Base-by-base conservation (phyloP, 129 eudicot genomes). In the Heracleum sosnowskyi region DNA sequence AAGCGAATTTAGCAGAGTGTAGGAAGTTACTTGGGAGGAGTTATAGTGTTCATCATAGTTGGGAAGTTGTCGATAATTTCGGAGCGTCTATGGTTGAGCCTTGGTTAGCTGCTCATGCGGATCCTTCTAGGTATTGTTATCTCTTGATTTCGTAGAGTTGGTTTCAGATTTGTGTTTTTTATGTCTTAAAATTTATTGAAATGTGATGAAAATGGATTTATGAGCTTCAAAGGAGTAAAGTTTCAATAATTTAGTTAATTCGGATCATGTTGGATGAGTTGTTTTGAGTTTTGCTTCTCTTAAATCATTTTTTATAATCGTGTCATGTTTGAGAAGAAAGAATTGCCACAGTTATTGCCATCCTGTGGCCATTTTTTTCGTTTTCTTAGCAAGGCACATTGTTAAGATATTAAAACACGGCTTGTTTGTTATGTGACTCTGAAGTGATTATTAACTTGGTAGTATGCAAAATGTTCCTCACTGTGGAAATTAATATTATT, bases 101-200 rank as follows among this genome's bases (percentile, higher is more conserved):
- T 47, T 93, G 98, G 98, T 79, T 93, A 84, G 98, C 92, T 76
- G 95, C 98, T 89, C 97, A 93, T 89, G 98, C 86, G 4, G 98
- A 93, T 80, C 87, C 85, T 66, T 93, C 98, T n/a, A 93, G 98
- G 98, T 93, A 86, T 39, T 34, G 1, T 28, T 45, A 41, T 57
- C 3, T n/a, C 8, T 28, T 26, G 37, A 13, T 28, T 16, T 45
- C 0, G 22, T 57, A 24, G 28, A 8, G 31, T 24, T 10, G 2
- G 64, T 51, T 51, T 51, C 7, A 11, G 15, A 13, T 5, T 73
- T 73, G 12, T 34, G 13, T 39, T 57, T 57, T 24, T 57, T 1
- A 9, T 46, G 6, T 15, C 5, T 0, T 49, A 20, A 49, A 49
- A 4, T 17, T 49, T 49, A 5, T 49, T n/a, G 57, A 49, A 49